Base-by-base conservation (phyloP, 495 filamentous ascomycete species). In the Penicillium salamii region DNA sequence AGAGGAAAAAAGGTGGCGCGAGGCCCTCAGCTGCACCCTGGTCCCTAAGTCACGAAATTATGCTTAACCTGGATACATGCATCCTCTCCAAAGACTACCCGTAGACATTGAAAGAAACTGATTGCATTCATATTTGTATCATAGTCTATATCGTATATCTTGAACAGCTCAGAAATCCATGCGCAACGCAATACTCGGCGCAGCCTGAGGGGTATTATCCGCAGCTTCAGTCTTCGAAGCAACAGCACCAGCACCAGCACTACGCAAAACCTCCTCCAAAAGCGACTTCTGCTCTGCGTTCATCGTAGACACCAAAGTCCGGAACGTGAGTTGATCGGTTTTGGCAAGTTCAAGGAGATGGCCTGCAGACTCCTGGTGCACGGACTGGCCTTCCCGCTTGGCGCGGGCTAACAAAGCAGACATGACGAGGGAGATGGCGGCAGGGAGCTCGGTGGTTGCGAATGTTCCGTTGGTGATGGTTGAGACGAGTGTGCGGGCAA, bases 161-260 rank as follows among this genome's bases (percentile, higher is more conserved):
- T 23, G 26, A 57, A 21, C n/a, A n/a, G 18, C 35, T 38, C 63
- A 77, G 79, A 98, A 97, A 62, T 96, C 79, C 87, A 97, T 91
- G 76, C 92, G 89, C 66, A 99, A 62, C 42, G 90, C 90, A 78
- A 99, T 99, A 51, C 72, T 95, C 12, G 93, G 95, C 68, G 84
- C 77, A 37, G 59, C 81, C 50, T 74, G 81, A 28, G 77, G 67
- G 23, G 61, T 63, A 53, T 61, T 65, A 18, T 67, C 71, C 23
- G 52, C 65, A 45, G 53, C 49, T 29, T 59, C 59, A 14, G 40
- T 54, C 62, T 44, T 58, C 5, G 60, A 61, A 26, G 61, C 46
- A 13, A 59, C 60, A 44, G 72, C 49, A n/a, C 55, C 66, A 26
- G 63, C 57, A 9, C 71, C 72, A 2, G 77, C 85, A 37, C 78